A percentile compares a stretch with the other conserved stretches of the same genome.
Conservation (phyloP, 179 eudicot species). For the Heliamphora pulchella region DNA sequence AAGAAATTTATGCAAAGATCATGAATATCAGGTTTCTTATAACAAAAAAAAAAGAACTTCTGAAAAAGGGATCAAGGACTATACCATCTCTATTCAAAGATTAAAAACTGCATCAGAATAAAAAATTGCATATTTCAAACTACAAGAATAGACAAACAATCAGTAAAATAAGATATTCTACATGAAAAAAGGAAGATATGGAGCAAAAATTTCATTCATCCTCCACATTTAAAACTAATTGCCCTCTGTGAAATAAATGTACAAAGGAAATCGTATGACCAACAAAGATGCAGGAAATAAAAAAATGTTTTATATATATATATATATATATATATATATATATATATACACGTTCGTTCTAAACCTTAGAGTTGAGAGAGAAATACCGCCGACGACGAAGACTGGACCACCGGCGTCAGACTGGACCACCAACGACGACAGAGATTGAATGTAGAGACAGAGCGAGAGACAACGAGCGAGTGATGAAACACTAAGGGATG, state of each 20-base stretch:
- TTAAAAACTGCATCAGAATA: constrained; percentile 1
- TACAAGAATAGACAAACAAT: neutral
- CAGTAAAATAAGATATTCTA: neutral
- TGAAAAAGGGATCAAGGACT: neutral
- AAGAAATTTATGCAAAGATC: too few relatives aligned
- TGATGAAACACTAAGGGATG: too few relatives aligned
- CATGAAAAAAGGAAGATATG: neutral
- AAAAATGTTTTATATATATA: too few relatives aligned
- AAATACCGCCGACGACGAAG: too few relatives aligned
- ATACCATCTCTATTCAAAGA: neutral
- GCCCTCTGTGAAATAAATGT: neutral
- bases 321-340: too few relatives aligned
- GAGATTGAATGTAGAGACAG: too few relatives aligned
- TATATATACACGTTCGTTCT: too few relatives aligned
- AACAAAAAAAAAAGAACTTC: neutral
- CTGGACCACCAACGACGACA: too few relatives aligned
- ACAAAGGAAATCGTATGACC: neutral
- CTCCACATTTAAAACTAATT: neutral
- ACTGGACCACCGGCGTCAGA: too few relatives aligned
- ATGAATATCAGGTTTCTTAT: neutral
- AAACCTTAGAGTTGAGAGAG: too few relatives aligned
- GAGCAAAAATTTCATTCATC: neutral
- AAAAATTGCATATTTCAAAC: neutral
- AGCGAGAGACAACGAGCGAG: too few relatives aligned
- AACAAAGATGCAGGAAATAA: neutral